These are phyloP conservation scores for Gossypium sturtianum DNA, from an alignment of 345 rosid species.

Conservation along the genomic window DNA sequence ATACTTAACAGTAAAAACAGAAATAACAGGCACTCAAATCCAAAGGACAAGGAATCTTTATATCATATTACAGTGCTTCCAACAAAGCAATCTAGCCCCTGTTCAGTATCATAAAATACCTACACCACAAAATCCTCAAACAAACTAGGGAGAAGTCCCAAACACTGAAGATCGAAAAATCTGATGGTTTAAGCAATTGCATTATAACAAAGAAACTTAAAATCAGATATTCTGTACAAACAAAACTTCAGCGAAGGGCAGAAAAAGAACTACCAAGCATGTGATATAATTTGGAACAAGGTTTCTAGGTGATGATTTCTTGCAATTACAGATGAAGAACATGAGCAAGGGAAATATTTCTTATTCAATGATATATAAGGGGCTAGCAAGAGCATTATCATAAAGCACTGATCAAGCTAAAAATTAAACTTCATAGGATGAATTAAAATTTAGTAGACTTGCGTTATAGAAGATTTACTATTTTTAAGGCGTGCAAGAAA, in stretches of 20 bases:
- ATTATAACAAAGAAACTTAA: not conserved
- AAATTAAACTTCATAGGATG: not conserved
- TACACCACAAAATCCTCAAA: not conserved
- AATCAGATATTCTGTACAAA: not conserved
- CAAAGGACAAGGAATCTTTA: conserved; percentile 3
- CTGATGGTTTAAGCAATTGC: not conserved
- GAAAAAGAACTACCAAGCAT: not conserved
- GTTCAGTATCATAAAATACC: not conserved
- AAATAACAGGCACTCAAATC: not conserved
- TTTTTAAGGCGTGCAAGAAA: not conserved
- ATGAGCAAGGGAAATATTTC: not conserved
- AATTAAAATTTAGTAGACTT: not conserved
- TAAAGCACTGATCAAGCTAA: not conserved
- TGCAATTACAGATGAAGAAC: not conserved
- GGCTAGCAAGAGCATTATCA: not conserved
- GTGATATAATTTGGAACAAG: not conserved
- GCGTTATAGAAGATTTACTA: not conserved
- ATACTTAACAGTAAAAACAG: not conserved
- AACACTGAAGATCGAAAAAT: not conserved
- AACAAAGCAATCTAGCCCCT: conserved; percentile 3
- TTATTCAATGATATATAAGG: not conserved
- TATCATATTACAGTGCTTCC: not conserved
- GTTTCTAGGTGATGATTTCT: not conserved
- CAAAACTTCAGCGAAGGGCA: not conserved
- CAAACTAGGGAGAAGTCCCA: not conserved